phyloP scores from a whole-genome alignment of 108 stramenopile species.

The Skeletonema marinoi region DNA sequence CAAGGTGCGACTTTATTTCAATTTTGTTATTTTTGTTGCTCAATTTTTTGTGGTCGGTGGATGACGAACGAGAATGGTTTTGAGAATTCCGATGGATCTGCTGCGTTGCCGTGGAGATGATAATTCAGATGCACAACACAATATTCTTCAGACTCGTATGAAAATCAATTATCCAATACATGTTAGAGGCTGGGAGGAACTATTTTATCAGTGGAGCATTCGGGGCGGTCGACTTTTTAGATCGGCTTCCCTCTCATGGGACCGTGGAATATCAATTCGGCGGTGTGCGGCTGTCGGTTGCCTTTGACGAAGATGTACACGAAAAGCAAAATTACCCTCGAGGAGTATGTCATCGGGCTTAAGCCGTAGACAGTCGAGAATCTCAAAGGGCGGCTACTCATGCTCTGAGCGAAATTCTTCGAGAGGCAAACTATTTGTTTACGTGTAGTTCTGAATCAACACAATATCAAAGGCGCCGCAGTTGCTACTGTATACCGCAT shows the following conservation, averaged over 20 bases:
- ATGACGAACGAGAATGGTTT: background rate
- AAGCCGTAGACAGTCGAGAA: background rate
- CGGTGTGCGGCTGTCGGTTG: background rate
- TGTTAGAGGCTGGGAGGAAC: background rate
- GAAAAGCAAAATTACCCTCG: background rate
- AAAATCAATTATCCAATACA: background rate
- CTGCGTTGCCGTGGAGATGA: slow-evolving; percentile 11
- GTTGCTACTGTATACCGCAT: background rate
- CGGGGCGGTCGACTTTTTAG: background rate
- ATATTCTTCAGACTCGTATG: background rate
- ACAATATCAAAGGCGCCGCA: background rate
- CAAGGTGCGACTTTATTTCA: slow-evolving; percentile 29
- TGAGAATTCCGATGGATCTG: slow-evolving; percentile 1
- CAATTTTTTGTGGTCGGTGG: background rate
- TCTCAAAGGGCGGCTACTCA: background rate
- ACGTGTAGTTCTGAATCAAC: background rate
- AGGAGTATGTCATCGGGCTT: background rate
- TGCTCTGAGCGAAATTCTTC: background rate
- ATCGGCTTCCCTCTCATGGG: background rate
- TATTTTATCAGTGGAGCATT: background rate
- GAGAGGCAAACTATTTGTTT: background rate
- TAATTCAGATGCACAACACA: background rate
- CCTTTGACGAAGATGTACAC: background rate
- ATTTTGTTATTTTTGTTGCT: background rate
- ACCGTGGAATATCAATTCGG: background rate